Percentiles rank a stretch among this genome's conserved stretches.
Conservation (phyloP, 768 basidiomycete species). For the Mycena pura region DNA sequence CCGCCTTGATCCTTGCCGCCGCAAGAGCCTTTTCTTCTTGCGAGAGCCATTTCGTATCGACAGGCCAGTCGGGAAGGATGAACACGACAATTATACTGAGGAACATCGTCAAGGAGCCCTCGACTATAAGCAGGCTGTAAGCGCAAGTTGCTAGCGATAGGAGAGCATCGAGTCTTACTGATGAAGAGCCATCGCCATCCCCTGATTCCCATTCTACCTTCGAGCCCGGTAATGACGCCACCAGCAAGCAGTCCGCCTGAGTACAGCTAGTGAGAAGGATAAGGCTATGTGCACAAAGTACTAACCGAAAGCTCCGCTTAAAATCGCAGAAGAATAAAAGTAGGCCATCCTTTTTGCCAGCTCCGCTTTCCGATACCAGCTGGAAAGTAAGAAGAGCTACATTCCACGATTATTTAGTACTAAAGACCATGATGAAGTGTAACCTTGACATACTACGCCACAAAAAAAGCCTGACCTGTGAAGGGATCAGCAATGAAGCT, state of each 20-base stretch:
- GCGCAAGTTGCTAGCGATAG: constrained; percentile 8
- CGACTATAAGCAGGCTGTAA: constrained; percentile 13
- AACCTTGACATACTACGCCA: constrained; percentile 16
- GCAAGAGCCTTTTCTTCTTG: constrained; percentile 20
- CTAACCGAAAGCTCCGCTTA: constrained; percentile 22
- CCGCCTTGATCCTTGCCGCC: constrained; percentile 21
- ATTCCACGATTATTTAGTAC: constrained; percentile 12
- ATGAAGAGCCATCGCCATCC: constrained; percentile 24
- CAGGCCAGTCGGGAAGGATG: constrained; percentile 22
- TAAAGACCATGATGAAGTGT: not conserved
- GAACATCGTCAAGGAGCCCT: constrained; percentile 21
- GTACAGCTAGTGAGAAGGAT: constrained; percentile 2
- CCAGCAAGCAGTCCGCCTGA: constrained; percentile 21
- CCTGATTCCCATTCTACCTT: constrained; percentile 21
- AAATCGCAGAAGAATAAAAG: constrained; percentile 20
- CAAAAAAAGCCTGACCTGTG: constrained; percentile 20
- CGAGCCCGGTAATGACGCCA: constrained; percentile 21
- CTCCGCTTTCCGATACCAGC: constrained; percentile 23
- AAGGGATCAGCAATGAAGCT: constrained; percentile 13
- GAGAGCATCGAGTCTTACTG: constrained; percentile 12
- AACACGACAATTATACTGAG: constrained; percentile 19
- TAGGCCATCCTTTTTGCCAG: constrained; percentile 21
- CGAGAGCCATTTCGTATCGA: constrained; percentile 20
- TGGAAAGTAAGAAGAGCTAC: constrained; percentile 22
- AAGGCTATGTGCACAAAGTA: constrained; percentile 1